Evolutionary conservation across 108 stramenopile species (phyloP).

Genomic region (Stephanodiscus triporus): DNA sequence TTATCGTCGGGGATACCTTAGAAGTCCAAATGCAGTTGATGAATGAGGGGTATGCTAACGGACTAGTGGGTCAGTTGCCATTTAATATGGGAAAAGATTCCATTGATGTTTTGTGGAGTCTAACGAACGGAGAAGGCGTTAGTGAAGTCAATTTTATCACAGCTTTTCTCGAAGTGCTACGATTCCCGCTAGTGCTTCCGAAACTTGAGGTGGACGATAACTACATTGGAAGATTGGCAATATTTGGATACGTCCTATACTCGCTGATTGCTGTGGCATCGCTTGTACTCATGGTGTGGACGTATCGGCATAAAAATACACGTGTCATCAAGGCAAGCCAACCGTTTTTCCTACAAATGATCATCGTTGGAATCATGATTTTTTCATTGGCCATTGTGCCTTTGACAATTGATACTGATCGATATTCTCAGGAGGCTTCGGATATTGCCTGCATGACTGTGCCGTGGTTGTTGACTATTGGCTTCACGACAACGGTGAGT

Average conservation of each 20-base stretch:
- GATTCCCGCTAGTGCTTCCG: background rate
- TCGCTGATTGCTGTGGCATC: slow-evolving; percentile 4
- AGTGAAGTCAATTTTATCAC: slow-evolving; percentile 13
- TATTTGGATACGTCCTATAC: slow-evolving; percentile 13
- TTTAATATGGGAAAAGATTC: slow-evolving; percentile 36
- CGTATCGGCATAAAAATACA: slow-evolving; percentile 18
- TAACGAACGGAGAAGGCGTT: background rate
- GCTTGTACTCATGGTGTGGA: slow-evolving; percentile 30
- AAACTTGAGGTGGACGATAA: slow-evolving; percentile 12
- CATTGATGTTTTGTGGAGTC: slow-evolving; percentile 7
- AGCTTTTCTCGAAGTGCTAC: slow-evolving; percentile 17
- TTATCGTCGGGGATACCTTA: slow-evolving; percentile 13
- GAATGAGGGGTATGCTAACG: slow-evolving; percentile 35
- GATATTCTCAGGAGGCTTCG: slow-evolving; percentile 26
- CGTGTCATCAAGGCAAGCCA: slow-evolving; percentile 47
- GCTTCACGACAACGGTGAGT: slow-evolving; percentile 7
- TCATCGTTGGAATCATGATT: slow-evolving; percentile 40
- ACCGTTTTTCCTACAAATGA: slow-evolving; percentile 43
- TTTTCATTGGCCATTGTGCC: slow-evolving; percentile 44
- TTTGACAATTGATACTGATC: slow-evolving; percentile 26
- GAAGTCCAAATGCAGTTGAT: slow-evolving; percentile 28
- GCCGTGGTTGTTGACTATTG: slow-evolving; percentile 27
- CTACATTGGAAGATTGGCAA: slow-evolving; percentile 20
- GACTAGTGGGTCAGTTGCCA: slow-evolving; percentile 56
- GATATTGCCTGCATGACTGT: slow-evolving; percentile 11